Conservation (phyloP, 2,329 filamentous ascomycete species). For the Delphinella strobiligena region DNA sequence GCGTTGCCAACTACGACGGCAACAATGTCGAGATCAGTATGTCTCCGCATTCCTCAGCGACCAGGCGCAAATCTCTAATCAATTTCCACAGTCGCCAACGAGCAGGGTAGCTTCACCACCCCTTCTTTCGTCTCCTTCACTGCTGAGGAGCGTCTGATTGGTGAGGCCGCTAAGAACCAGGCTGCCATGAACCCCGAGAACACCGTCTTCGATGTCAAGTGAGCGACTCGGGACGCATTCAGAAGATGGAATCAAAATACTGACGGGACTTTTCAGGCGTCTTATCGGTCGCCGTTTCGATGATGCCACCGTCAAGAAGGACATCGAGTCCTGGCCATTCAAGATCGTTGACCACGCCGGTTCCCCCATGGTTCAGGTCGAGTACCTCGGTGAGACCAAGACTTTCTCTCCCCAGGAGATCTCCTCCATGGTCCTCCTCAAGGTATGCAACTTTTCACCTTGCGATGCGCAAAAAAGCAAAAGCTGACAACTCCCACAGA, state of each 20-base stretch:
- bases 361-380: slow-evolving; percentile 84
- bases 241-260: too few species aligned
- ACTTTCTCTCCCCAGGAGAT: slow-evolving; percentile 97
- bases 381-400: slow-evolving; percentile 93
- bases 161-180: slow-evolving; percentile 99
- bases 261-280: slow-evolving; percentile 38
- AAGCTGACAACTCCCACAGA: slow-evolving; percentile 33
- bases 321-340: slow-evolving; percentile 98
- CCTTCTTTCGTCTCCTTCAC: slow-evolving; percentile 99
- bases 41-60: slow-evolving; percentile 21
- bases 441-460: slow-evolving; percentile 47
- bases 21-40: slow-evolving; percentile 97
- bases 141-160: slow-evolving; percentile 95
- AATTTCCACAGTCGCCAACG: slow-evolving; percentile 65
- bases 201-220: slow-evolving; percentile 97
- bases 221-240: not conserved
- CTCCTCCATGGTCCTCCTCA: slow-evolving; percentile 95
- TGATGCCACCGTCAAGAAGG: slow-evolving; percentile 96
- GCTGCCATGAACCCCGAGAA: slow-evolving; percentile 98
- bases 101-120: slow-evolving; percentile 98
- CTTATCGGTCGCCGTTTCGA: slow-evolving; percentile 93
- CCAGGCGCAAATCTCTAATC: not conserved
- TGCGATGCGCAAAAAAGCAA: not conserved
- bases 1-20: slow-evolving; percentile 98
- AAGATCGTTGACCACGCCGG: slow-evolving; percentile 86